Evolutionary conservation across 208 protist genomes (phyloP), one percentile per base, ranked within the genome.

Genomic region (Endotrypanum monterogeii): DNA sequence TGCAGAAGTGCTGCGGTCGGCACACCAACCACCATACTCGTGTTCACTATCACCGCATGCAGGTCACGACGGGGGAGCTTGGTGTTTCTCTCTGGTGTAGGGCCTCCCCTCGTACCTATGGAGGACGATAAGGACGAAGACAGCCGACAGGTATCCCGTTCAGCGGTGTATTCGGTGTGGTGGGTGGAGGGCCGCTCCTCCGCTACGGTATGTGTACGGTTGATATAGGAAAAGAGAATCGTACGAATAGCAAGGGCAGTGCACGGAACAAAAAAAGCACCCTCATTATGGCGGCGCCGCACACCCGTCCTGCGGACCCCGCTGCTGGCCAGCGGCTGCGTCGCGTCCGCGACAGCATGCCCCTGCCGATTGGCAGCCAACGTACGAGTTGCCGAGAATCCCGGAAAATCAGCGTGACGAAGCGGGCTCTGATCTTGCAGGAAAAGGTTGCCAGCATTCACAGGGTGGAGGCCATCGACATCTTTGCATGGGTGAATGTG

Each of bases 41-140:
- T 93, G 56, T 98, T 98, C 25, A 99, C 74, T 0, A 99, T 91
- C 23, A 99, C 96, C 0, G 96, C 98, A 41, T 95, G 89, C 35
- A 87, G 52, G 41, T 84, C 71, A 9, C 87, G 74, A 11, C 32
- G 75, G 25, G 39, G 60, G 1, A 18, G 12, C 9, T 25, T 9
- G 18, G 28, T 30, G 20, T 20, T 71, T 18, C 28, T 50, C 28
- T 32, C 44, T 28, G 30, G 5, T 4, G 20, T 6, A 25, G 65
- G 44, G 46, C 3, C 25, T 25, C 41, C 3, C 48, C 14, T 32
- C 18, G 20, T 2, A 18, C 30, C 1, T 18, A 20, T n/a, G 18
- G 52, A 46, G 25, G 51, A 55, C 4, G 28, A 14, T 9, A 61
- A n/a, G 5, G 54, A 25, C 20, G n/a, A 55, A 1, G 16, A 32